phyloP scores from a whole-genome alignment of 2,329 filamentous ascomycete genomes.

The Claviceps pusilla region DNA sequence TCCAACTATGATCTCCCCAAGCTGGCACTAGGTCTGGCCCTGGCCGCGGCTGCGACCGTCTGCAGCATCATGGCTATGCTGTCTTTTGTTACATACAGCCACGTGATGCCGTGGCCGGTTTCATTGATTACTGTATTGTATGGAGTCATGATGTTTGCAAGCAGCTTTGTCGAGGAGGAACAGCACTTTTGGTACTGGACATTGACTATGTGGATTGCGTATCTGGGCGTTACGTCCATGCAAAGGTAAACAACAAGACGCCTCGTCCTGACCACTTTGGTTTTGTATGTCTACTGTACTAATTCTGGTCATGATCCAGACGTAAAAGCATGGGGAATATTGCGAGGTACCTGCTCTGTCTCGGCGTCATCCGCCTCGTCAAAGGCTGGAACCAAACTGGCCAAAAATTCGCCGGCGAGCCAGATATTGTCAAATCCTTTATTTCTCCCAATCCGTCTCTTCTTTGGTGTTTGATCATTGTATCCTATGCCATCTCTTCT shows the following conservation, averaged over 20 bases:
- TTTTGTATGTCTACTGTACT: not conserved
- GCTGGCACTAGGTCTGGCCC: slow-evolving; percentile 33
- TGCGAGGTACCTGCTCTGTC: slow-evolving; percentile 27
- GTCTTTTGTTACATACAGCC: slow-evolving; percentile 3
- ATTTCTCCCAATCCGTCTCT: slow-evolving; percentile 46
- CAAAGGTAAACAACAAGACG: slow-evolving; percentile 17
- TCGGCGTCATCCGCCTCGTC: slow-evolving; percentile 49
- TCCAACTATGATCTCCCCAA: slow-evolving; percentile 74
- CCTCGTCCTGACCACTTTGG: not conserved
- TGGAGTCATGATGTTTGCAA: slow-evolving; percentile 88
- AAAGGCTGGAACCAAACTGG: slow-evolving; percentile 93
- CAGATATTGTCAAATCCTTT: slow-evolving; percentile 67
- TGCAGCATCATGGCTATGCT: slow-evolving; percentile 6
- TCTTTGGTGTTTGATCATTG: slow-evolving; percentile 60
- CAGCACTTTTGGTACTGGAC: slow-evolving; percentile 98
- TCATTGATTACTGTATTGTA: slow-evolving; percentile 39
- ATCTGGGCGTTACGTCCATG: slow-evolving; percentile 34
- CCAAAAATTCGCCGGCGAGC: slow-evolving; percentile 83
- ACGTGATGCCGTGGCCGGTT: slow-evolving; percentile 31
- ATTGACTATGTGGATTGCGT: slow-evolving; percentile 52
- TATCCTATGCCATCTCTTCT: slow-evolving; percentile 50
- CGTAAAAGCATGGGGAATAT: slow-evolving; percentile 14
- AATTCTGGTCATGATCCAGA: slow-evolving; percentile 7
- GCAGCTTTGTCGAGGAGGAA: slow-evolving; percentile 94
- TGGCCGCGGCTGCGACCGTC: slow-evolving; percentile 20